phyloP scores from a whole-genome alignment of 2,329 filamentous ascomycete species.

The Penicillium sp. region DNA sequence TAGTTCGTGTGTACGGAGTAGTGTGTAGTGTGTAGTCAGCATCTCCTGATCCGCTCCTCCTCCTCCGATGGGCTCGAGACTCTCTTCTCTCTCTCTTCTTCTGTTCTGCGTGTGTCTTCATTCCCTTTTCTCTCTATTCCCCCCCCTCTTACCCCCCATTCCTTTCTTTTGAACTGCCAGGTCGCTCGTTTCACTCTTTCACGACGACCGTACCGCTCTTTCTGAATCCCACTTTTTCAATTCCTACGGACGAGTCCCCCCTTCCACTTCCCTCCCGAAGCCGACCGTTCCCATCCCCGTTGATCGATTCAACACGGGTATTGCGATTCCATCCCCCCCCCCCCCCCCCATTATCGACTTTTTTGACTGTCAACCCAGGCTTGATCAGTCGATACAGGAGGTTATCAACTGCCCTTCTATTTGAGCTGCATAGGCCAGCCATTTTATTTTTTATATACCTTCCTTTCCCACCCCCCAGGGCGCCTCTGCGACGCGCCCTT shows the following conservation, averaged over 20 bases:
- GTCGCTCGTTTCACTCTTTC: slow-evolving; percentile 60
- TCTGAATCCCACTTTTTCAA: slow-evolving; percentile 36
- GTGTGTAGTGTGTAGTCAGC: slow-evolving; percentile 34
- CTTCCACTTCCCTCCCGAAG: slow-evolving; percentile 21
- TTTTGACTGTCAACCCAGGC: slow-evolving; percentile 21
- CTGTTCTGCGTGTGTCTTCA: slow-evolving; percentile 26
- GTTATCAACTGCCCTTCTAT: slow-evolving; percentile 30
- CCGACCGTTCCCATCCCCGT: slow-evolving; percentile 27
- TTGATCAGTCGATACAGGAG: slow-evolving; percentile 18
- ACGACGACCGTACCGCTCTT: slow-evolving; percentile 54
- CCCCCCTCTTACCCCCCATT: slow-evolving; percentile 35
- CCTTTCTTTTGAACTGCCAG: slow-evolving; percentile 42
- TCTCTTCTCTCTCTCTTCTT: slow-evolving; percentile 29
- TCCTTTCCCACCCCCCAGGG: slow-evolving; percentile 30
- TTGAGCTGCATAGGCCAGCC: slow-evolving; percentile 49
- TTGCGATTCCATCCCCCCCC: slow-evolving; percentile 29
- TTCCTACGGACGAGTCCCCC: slow-evolving; percentile 40
- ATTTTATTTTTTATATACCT: slow-evolving; percentile 31
- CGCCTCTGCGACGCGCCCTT: slow-evolving; percentile 46
- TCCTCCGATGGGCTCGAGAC: slow-evolving; percentile 9
- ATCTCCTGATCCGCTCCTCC: slow-evolving; percentile 35
- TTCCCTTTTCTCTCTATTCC: slow-evolving; percentile 34
- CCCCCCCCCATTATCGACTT: slow-evolving; percentile 7
- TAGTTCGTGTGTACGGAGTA: too few species aligned
- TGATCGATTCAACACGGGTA: slow-evolving; percentile 36